phyloP scores from a whole-genome alignment of 2,329 filamentous ascomycete species.

The Drechslera avenae region DNA sequence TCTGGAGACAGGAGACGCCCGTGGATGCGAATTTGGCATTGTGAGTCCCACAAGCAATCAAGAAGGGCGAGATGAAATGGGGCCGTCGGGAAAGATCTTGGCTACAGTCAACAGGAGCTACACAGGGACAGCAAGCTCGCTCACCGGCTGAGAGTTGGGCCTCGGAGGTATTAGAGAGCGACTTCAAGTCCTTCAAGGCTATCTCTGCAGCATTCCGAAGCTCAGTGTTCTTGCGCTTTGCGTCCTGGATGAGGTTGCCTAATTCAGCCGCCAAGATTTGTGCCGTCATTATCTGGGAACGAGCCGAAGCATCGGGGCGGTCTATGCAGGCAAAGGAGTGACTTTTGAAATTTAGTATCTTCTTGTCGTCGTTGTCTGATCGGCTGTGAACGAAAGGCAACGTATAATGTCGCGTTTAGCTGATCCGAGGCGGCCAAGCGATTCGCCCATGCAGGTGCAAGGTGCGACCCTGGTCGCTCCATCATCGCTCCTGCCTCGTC shows the following conservation, averaged over 20 bases:
- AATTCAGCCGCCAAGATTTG: slow-evolving; percentile 89
- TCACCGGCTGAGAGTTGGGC: slow-evolving; percentile 73
- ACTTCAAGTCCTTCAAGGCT: slow-evolving; percentile 86
- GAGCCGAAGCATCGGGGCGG: slow-evolving; percentile 30
- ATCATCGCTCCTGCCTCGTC: slow-evolving; percentile 11
- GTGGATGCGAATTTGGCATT: slow-evolving; percentile 90
- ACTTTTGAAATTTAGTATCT: slow-evolving; percentile 3
- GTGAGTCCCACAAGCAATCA: slow-evolving; percentile 87
- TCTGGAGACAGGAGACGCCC: slow-evolving; percentile 85
- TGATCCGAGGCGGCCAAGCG: slow-evolving; percentile 24
- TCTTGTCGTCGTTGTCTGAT: slow-evolving; percentile 23
- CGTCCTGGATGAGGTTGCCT: slow-evolving; percentile 89
- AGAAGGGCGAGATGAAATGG: slow-evolving; percentile 89
- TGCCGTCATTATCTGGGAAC: slow-evolving; percentile 73
- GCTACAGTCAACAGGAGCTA: slow-evolving; percentile 11
- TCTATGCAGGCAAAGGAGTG: slow-evolving; percentile 16
- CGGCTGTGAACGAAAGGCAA: slow-evolving; percentile 13
- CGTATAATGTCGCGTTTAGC: slow-evolving; percentile 20
- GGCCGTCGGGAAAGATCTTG: slow-evolving; percentile 80
- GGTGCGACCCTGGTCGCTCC: slow-evolving; percentile 17
- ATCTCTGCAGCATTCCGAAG: slow-evolving; percentile 91
- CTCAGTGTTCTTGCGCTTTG: slow-evolving; percentile 91
- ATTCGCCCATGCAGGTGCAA: slow-evolving; percentile 12
- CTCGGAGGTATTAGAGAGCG: slow-evolving; percentile 74
- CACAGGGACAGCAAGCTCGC: slow-evolving; percentile 8